Evolutionary conservation across 2,329 filamentous ascomycete species (phyloP), one percentile per base, ranked within the genome.

Genomic region (Monilinia polystroma): DNA sequence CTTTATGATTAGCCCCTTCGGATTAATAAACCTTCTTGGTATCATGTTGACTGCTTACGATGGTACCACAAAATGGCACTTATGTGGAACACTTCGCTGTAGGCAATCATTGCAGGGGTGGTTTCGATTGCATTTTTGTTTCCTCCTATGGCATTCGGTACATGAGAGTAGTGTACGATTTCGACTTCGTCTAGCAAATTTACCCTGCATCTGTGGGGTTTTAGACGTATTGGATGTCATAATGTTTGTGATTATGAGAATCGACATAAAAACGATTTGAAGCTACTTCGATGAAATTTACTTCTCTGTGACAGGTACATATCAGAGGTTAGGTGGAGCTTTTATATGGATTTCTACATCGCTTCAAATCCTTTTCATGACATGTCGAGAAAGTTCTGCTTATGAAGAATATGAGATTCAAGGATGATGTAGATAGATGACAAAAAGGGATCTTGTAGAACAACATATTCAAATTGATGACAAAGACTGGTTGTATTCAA

Each of bases 111-210:
- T 54, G 53, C 71, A 74, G 29, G 71, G 72, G 26, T 64, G 49
- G 20, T 29, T 52, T 20, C 69, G 60, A 59, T 71, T 64, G 56
- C 72, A 74, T 62, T 70, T 73, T 52, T 74, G 72, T 53, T 74
- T 74, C 29, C 71, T 66, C 29, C 71, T 66, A 45, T 73, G 69
- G 32, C 72, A 74, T 54, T 73, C 72, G 16, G 66, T 69, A 60
- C 71, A 72, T 3, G 70, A 70, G 12, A 70, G 41, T 14, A 67
- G 26, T 3, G 51, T 66, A 35, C 71, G 68, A 55, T 70, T 70
- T 41, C 71, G 68, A 58, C 65, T 71, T 45, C 52, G 59, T 52
- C 64, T 64, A 14, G n/a, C 18, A 41, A 53, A 35, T 45, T n/a
- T 52, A 8, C 14, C 43, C 14, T 41, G 26, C 41, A 51, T 26